Percentiles rank a stretch among this genome's conserved stretches.
These are phyloP conservation scores for Gossypium trilobum DNA, from an alignment of 441 rosid genomes.

Conservation along the genomic window DNA sequence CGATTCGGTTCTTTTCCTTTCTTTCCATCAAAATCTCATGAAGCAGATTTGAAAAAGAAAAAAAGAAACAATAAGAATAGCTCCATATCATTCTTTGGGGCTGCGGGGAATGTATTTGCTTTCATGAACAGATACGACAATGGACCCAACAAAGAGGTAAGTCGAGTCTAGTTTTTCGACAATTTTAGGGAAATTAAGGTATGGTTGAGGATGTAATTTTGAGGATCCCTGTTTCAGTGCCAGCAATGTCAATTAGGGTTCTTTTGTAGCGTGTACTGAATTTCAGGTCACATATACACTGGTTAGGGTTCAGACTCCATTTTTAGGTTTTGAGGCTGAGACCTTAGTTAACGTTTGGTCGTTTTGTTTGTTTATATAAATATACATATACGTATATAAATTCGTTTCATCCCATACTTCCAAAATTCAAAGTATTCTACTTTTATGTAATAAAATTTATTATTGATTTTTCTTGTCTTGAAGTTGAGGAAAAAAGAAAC, in stretches of 20 bases:
- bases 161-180: neutral
- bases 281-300: constrained; percentile 15
- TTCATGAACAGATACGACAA: constrained; percentile 10
- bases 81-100: constrained; percentile 25
- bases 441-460: neutral
- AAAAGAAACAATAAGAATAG: constrained; percentile 19
- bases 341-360: neutral
- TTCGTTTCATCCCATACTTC: neutral
- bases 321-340: neutral
- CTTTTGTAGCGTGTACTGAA: constrained; percentile 16
- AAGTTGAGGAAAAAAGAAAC: neutral
- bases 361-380: neutral
- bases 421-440: neutral
- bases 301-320: neutral
- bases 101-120: constrained; percentile 7
- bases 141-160: neutral
- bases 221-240: constrained; percentile 13
- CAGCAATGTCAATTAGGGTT: constrained; percentile 1
- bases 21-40: constrained; percentile 13
- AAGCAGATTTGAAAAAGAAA: constrained; percentile 14
- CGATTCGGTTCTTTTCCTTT: constrained; percentile 15
- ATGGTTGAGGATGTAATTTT: constrained; percentile 12
- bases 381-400: neutral
- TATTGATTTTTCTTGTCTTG: neutral
- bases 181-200: constrained; percentile 14